Conservation (phyloP, 352 stramenopile genomes). For the Globisporangium solare region DNA sequence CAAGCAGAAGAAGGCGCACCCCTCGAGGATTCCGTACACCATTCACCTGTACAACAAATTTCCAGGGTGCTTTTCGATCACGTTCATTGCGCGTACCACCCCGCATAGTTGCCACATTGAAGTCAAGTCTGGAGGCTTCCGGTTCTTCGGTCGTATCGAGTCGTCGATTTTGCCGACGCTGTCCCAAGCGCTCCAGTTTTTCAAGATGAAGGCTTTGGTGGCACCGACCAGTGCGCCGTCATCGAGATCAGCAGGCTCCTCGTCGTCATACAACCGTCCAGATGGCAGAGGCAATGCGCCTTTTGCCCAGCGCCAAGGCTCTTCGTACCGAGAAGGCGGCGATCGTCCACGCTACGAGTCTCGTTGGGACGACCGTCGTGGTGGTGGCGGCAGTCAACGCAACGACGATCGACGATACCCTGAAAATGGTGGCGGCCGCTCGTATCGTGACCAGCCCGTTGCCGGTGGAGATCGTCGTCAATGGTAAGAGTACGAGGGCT, state of each 20-base stretch:
- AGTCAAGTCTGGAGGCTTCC: constrained; percentile 79
- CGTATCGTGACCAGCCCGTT: neutral
- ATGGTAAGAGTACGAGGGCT: neutral
- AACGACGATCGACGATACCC: constrained; percentile 10
- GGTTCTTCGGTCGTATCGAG: constrained; percentile 86
- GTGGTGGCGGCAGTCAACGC: constrained; percentile 20
- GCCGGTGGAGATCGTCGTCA: neutral
- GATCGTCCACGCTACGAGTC: constrained; percentile 55
- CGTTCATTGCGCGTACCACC: constrained; percentile 80
- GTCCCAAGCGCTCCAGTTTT: constrained; percentile 81
- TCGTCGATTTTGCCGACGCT: constrained; percentile 79
- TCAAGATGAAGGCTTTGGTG: constrained; percentile 86
- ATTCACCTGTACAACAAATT: constrained; percentile 86
- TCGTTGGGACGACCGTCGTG: constrained; percentile 66
- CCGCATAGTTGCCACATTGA: constrained; percentile 86
- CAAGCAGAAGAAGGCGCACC: constrained; percentile 86
- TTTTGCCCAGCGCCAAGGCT: constrained; percentile 51
- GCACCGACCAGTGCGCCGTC: constrained; percentile 37
- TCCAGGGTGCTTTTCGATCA: constrained; percentile 87
- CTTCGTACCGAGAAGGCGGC: constrained; percentile 31
- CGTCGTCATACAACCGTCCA: constrained; percentile 40
- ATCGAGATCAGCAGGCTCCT: constrained; percentile 16
- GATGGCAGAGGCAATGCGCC: constrained; percentile 39
- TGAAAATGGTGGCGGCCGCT: neutral
- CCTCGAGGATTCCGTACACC: constrained; percentile 77